phyloP scores from a whole-genome alignment of 257 asterid genomes.

The Przewalskia tangutica region DNA sequence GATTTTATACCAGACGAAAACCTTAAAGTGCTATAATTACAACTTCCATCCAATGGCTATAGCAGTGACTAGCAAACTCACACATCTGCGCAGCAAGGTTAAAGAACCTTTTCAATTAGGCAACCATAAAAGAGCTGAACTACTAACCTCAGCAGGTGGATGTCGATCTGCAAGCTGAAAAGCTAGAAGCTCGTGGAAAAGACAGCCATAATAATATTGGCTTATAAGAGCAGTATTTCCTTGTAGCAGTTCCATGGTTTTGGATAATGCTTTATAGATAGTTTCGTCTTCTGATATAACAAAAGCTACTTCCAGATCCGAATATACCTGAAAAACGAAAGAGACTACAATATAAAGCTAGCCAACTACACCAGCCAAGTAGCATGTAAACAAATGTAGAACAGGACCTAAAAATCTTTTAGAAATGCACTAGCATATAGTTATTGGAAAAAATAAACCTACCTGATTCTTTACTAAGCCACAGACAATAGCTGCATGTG shows the following conservation, averaged over 20 bases:
- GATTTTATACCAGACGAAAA: background rate
- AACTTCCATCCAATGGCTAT: background rate
- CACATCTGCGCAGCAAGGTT: background rate
- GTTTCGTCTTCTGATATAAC: slow-evolving; percentile 81
- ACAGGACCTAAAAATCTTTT: background rate
- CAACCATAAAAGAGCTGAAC: background rate
- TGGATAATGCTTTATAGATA: slow-evolving; percentile 62
- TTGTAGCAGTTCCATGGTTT: slow-evolving; percentile 84
- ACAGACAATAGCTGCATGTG: slow-evolving; percentile 83
- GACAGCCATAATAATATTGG: slow-evolving; percentile 93
- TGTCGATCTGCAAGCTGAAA: slow-evolving; percentile 97
- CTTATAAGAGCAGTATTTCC: slow-evolving; percentile 87
- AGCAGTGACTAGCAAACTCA: background rate
- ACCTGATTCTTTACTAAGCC: slow-evolving; percentile 92
- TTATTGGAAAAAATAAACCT: background rate
- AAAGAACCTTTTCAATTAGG: background rate
- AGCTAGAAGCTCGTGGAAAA: slow-evolving; percentile 86
- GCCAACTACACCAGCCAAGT: background rate
- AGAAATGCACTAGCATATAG: background rate
- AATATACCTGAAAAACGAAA: slow-evolving; percentile 53
- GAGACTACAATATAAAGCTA: background rate
- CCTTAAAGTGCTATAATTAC: background rate
- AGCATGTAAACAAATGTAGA: background rate
- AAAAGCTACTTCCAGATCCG: slow-evolving; percentile 94
- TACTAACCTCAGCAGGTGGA: slow-evolving; percentile 68